These are phyloP conservation scores for Porcisia deanei DNA, from an alignment of 208 protist genomes.

Conservation along the genomic window DNA sequence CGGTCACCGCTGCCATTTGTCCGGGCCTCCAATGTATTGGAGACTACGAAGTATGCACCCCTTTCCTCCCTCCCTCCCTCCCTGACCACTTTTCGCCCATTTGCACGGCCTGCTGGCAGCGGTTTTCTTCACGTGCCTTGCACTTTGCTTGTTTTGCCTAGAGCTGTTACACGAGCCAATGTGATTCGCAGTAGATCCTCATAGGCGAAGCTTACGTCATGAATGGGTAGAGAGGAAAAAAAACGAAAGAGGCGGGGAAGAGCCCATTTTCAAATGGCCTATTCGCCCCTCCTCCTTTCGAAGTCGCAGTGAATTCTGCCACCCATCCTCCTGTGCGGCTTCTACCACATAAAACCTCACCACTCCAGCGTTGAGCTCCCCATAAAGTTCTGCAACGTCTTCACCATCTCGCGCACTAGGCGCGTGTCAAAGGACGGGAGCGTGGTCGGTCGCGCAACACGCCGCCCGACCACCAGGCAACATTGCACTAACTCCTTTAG, in stretches of 20 bases:
- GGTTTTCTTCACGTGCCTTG: neutral
- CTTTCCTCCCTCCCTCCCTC: neutral
- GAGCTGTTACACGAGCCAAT: neutral
- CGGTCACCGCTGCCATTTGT: no score
- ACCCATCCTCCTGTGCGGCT: neutral
- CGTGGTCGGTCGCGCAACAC: conserved; percentile 17
- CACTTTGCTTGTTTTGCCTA: neutral
- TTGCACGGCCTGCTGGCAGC: neutral
- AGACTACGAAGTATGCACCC: neutral
- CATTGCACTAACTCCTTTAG: conserved; percentile 48
- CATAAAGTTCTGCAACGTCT: conserved; percentile 40
- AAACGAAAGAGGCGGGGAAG: neutral
- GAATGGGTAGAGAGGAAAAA: neutral
- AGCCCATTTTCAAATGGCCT: neutral
- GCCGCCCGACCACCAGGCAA: conserved; percentile 40
- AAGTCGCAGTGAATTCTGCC: neutral
- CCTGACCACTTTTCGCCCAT: no score
- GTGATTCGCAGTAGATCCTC: neutral
- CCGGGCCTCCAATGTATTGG: no score
- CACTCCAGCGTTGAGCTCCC: conserved; percentile 56
- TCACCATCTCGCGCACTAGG: conserved; percentile 31
- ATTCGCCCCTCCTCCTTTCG: neutral
- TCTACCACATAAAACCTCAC: conserved; percentile 20
- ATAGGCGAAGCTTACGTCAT: neutral
- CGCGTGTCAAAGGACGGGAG: conserved; percentile 5